These are phyloP conservation scores for Coffea humblotiana DNA, from an alignment of 305 asterid genomes.

Conservation along the genomic window DNA sequence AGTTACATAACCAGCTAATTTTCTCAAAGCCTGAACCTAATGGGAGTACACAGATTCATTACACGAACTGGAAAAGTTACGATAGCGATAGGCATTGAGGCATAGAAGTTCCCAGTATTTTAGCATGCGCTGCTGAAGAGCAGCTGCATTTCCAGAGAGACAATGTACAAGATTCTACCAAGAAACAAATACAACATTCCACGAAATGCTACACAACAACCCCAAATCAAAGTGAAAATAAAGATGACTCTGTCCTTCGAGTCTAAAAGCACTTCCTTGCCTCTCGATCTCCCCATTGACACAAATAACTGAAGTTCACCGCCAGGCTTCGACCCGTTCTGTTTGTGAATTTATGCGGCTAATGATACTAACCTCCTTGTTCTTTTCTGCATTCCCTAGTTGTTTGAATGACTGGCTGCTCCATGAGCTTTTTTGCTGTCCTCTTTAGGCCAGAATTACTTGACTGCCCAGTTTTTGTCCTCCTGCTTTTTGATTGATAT, in stretches of 20 bases:
- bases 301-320: constrained; percentile 20
- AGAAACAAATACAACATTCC: neutral
- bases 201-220: constrained; percentile 5
- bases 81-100: neutral
- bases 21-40: neutral
- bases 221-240: neutral
- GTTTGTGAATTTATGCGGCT: constrained; percentile 34
- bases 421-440: constrained; percentile 23
- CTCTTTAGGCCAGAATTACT: constrained; percentile 25
- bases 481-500: constrained; percentile 39
- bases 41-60: constrained; percentile 1
- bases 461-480: constrained; percentile 40
- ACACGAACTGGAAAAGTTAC: constrained; percentile 5
- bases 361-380: constrained; percentile 35
- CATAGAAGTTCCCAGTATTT: neutral
- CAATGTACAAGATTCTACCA: constrained; percentile 14
- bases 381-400: constrained; percentile 26
- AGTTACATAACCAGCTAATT: constrained; percentile 13
- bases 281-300: neutral
- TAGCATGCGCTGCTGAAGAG: constrained; percentile 7
- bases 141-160: neutral
- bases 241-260: neutral
- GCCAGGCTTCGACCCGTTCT: constrained; percentile 47
- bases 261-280: constrained; percentile 3
- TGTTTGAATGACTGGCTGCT: constrained; percentile 21